Conservation (phyloP, 2,329 filamentous ascomycete species). For the Ophiostoma himal-ulmi region DNA sequence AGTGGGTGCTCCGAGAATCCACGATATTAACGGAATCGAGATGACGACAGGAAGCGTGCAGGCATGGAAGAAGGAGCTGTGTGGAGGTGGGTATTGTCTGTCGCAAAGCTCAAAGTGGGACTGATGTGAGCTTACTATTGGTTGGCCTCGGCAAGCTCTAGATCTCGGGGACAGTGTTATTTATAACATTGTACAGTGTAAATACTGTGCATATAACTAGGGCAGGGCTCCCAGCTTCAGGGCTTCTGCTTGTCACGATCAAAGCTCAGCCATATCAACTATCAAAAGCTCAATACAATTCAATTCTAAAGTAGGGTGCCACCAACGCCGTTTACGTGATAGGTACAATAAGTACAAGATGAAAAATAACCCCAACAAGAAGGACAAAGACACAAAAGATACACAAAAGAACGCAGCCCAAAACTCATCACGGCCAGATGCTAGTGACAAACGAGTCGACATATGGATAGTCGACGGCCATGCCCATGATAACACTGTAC, state of each 20-base stretch:
- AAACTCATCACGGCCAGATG: conserved; percentile 30
- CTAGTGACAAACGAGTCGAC: conserved; percentile 32
- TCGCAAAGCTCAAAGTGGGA: not conserved
- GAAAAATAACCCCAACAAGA: not conserved
- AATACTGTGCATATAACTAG: not conserved
- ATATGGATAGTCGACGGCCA: conserved; percentile 31
- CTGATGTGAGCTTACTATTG: not conserved
- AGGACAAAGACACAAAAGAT: not conserved
- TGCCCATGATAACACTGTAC: conserved; percentile 33
- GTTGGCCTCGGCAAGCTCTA: not conserved
- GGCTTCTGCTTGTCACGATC: not conserved
- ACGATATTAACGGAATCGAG: not conserved
- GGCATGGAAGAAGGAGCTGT: not conserved
- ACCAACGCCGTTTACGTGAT: not conserved
- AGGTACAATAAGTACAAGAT: not conserved
- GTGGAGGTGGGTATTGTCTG: not conserved
- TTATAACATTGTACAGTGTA: not conserved
- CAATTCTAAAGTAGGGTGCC: not conserved
- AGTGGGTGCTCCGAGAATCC: not conserved
- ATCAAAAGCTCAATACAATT: not conserved
- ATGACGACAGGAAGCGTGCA: not conserved
- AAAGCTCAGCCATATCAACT: not conserved
- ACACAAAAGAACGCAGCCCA: not conserved
- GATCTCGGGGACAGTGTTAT: not conserved
- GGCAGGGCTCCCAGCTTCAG: not conserved